Evolutionary conservation across 1,284 basidiomycete species (phyloP), one percentile per base, ranked within the genome.

Genomic region (Uromyces viciae-fabae): DNA sequence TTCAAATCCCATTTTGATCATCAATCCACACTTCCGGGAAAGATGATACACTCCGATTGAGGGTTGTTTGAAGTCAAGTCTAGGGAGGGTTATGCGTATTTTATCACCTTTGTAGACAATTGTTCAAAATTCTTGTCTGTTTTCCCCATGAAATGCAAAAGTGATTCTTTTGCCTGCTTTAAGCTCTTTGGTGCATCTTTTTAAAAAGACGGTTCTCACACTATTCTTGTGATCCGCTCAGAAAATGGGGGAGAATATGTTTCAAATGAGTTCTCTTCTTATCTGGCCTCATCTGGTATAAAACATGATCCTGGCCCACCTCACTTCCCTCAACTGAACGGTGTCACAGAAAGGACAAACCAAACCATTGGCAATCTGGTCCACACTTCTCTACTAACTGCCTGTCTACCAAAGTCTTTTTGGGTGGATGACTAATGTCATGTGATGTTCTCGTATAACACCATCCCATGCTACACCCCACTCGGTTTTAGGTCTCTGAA

Each of bases 121-220:
- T 2, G 1, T n/a, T 69, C 66, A 7, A 69, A 69, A 42, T 19
- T 8, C 1, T 1, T 69, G 25, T 28, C 66, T 0, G 22, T 69
- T 3, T 69, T 38, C 25, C 14, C 71, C 0, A 73, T 73, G 71
- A 73, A 73, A 73, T 73, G 3, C 11, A 73, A 73, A 25, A 73
- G 71, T 15, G 19, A 73, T 0, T 3, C 71, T 1, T 73, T 73
- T 14, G 15, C 0, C 1, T 81, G 86, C 8, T 86, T 88, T 81
- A 83, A 84, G 69, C 46, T 81, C 3, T 88, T 84, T 82, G 84
- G 86, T 52, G 83, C 85, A 0, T 78, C 81, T 74, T 82, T 83
- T 4, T 83, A 86, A 72, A 83, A 82, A 31, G 69, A 82, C 28
- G 82, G 83, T 15, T 83, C 83, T 0, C 8, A 25, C n/a, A 83